phyloP scores from a whole-genome alignment of 2,329 filamentous ascomycete species.

The Arthroderma sp. region DNA sequence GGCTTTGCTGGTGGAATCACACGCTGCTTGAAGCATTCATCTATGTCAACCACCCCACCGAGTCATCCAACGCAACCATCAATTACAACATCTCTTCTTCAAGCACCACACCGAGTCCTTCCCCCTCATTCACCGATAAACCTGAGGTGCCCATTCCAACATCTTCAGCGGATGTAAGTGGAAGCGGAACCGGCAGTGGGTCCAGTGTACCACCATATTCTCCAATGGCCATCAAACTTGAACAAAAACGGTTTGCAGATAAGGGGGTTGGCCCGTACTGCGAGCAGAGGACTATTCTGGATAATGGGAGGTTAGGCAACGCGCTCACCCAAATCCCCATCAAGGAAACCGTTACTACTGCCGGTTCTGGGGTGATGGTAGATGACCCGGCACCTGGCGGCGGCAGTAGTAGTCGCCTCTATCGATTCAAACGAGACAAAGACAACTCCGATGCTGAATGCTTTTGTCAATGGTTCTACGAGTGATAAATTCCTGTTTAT shows the following conservation, averaged over 20 bases:
- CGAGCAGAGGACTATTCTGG: slow-evolving; percentile 48
- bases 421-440: background rate
- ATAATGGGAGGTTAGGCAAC: slow-evolving; percentile 33
- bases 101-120: background rate
- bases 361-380: background rate
- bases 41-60: slow-evolving; percentile 36
- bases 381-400: no score
- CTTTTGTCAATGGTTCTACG: slow-evolving; percentile 10
- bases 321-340: slow-evolving; percentile 20
- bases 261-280: slow-evolving; percentile 43
- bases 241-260: slow-evolving; percentile 45
- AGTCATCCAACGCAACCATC: slow-evolving; percentile 1
- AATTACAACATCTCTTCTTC: slow-evolving; percentile 13
- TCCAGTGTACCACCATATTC: slow-evolving; percentile 19
- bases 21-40: slow-evolving; percentile 56
- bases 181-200: background rate
- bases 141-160: slow-evolving; percentile 5
- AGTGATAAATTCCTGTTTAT: slow-evolving; percentile 2
- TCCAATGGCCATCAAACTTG: slow-evolving; percentile 51
- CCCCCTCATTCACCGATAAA: background rate
- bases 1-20: slow-evolving; percentile 58
- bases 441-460: slow-evolving; percentile 1
- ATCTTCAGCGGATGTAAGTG: slow-evolving; percentile 14
- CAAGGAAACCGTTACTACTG: slow-evolving; percentile 20
- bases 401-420: no score